Percentiles rank a stretch among this genome's conserved stretches.
phyloP scores from a whole-genome alignment of 2,329 filamentous ascomycete genomes.

The Zasmidium citrigriseum region DNA sequence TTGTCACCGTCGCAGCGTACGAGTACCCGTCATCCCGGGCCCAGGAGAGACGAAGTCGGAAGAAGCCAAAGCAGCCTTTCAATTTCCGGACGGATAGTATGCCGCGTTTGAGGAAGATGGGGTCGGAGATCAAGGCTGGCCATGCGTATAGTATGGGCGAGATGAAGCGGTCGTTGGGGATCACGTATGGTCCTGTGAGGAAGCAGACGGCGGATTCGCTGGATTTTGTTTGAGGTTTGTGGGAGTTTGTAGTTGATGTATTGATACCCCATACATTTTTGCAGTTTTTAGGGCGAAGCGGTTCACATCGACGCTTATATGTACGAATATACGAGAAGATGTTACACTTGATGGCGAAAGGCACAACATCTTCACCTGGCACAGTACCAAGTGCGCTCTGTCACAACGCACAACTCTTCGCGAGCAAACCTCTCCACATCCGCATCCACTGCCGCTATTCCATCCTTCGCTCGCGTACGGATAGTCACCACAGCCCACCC shows the following conservation, averaged over 20 bases:
- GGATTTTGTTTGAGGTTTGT: not conserved
- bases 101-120: constrained; percentile 3
- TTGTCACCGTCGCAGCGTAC: constrained; percentile 6
- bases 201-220: not conserved
- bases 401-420: too few species aligned
- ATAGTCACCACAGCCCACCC: not conserved
- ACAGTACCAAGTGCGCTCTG: too few species aligned
- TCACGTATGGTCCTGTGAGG: constrained; percentile 9
- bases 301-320: too few species aligned
- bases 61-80: not conserved
- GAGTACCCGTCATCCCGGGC: constrained; percentile 9
- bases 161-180: constrained; percentile 9
- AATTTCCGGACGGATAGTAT: not conserved
- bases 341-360: too few species aligned
- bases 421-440: too few species aligned
- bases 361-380: too few species aligned
- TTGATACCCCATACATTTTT: too few species aligned
- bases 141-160: constrained; percentile 11
- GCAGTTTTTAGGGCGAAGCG: too few species aligned
- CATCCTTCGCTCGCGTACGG: not conserved
- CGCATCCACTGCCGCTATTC: not conserved
- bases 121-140: constrained; percentile 5
- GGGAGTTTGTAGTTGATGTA: not conserved
- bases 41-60: not conserved
- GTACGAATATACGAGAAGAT: too few species aligned